Base-by-base conservation (phyloP, 192 early-diverging fungal species). In the Linnemannia exigua region DNA sequence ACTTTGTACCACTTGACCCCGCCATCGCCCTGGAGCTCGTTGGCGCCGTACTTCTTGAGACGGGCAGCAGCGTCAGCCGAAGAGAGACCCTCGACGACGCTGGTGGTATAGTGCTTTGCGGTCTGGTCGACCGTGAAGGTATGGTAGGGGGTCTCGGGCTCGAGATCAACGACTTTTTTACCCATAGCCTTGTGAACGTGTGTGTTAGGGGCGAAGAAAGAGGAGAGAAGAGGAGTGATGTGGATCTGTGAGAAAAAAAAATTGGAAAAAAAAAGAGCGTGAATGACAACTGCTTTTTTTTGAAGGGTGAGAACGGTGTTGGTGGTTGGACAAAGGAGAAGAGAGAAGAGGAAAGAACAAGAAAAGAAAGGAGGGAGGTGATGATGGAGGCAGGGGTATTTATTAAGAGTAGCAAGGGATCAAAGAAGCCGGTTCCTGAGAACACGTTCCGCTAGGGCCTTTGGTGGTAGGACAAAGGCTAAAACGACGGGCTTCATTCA, bases 1-100 rank as follows among this genome's bases (percentile, higher is more conserved):
- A 95, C 90, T 84, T 91, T 93, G 75, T 92, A 84, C 51, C 90
- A 90, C 70, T 90, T 94, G 12, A 94, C 92, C 16, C 93, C 89
- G 38, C 93, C 93, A 79, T 92, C 89, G 41, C 94, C 94, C 68
- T 90, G 89, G 80, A 95, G 90, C 70, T 94, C 92, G 81, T 95
- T 95, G 46, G 76, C 70, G 0, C 93, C 93, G 75, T 93, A 81
- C 14, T 54, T 52, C 35, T 66, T 51, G 47, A 82, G 89, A 47
- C 89, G 88, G 17, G 76, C 79, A 52, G 88, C 80, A 25, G 89
- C 92, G 70, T 91, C 91, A 75, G 86, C 84, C 5, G 91, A 83
- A 5, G 87, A 71, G 66, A 93, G 89, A 46, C 92, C 92, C 22
- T 84, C 87, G 52, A 74, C 25, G 44, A 50, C 66, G 25, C 67